A percentile compares a stretch with the other conserved stretches of the same genome.
phyloP scores from a whole-genome alignment of 1,284 basidiomycete genomes.

The Pisolithus thermaeus region DNA sequence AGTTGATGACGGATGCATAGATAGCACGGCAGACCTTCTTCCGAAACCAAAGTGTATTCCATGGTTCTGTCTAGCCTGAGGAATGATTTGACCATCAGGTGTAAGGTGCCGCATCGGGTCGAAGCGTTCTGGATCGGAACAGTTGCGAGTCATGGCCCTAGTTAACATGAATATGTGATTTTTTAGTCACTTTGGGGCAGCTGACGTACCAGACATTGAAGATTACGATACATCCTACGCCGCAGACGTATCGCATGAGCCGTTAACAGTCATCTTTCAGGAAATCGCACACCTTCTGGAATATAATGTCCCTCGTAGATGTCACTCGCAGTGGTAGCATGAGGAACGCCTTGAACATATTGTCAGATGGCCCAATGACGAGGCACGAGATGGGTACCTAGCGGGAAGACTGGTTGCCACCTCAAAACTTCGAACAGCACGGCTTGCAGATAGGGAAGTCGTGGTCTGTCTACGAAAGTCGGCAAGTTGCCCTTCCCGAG shows the following conservation, averaged over 20 bases:
- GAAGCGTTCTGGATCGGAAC: conserved; percentile 5
- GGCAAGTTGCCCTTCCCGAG: conserved; percentile 26
- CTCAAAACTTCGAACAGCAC: conserved; percentile 27
- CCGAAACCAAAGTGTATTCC: conserved; percentile 3
- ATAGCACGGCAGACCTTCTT: not conserved
- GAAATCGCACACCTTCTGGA: conserved; percentile 9
- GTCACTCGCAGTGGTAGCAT: conserved; percentile 16
- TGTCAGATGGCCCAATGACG: too few relatives aligned
- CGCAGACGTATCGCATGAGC: not conserved
- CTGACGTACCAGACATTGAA: conserved; percentile 2
- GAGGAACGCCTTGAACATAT: conserved; percentile 15
- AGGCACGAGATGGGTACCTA: conserved; percentile 22
- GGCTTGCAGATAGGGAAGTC: conserved; percentile 28
- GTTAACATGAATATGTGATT: not conserved
- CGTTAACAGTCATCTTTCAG: not conserved
- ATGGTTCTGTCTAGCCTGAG: not conserved
- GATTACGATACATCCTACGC: conserved; percentile 1
- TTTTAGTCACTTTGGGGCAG: too few relatives aligned
- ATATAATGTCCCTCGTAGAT: conserved; percentile 17
- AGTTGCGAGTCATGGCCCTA: conserved; percentile 1
- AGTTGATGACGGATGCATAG: not conserved
- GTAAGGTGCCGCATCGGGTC: conserved; percentile 5
- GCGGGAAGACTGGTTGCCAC: conserved; percentile 16
- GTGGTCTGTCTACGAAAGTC: conserved; percentile 20
- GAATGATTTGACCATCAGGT: conserved; percentile 1